Evolutionary conservation across 2,329 filamentous ascomycete species (phyloP), one percentile per base, ranked within the genome.

Genomic region (Phialemonium atrogriseum): DNA sequence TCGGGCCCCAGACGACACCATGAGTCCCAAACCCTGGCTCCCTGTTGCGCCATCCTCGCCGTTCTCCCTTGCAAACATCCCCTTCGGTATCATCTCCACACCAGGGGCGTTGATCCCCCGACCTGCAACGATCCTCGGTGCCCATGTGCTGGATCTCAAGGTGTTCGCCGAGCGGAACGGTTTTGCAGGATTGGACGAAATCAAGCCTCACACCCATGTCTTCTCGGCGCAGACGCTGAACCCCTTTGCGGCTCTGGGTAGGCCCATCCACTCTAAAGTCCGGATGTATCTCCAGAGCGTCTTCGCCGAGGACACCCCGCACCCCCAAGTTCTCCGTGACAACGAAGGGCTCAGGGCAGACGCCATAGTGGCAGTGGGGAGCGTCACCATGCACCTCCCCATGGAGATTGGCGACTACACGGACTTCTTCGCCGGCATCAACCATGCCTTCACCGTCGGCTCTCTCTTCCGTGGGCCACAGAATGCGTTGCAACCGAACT

Each of bases 391-490:
- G 46, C 83, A 88, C 41, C 46, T 89, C 1, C 84, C 84, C 1
- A 73, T 91, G 64, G 63, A 71, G 22, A 84, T 89, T 46, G 81
- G 83, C 19, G 84, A 89, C 50, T 89, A 89, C 52, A 85, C 84
- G 2, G 84, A 91, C 51, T 91, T 89, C 59, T 91, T 84, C 49
- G 84, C 80, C 10, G 83, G 84, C 29, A 60, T 80, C 46, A 80
- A 88, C 49, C 84, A 91, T 55, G 84, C 84, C 5, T 82, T 77
- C 61, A 60, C 59, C 43, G 66, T 83, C 7, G 83, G 82, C 4
- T 69, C 74, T 2, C 66, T 88, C 14, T 86, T 89, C 58, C 74
- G 84, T 20, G 83, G 81, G 0, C 70, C 78, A 0, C 68, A 71
- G 11, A 84, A 86, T 43, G 82, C 83, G 0, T 62, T 91, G 13